phyloP scores from a whole-genome alignment of 257 asterid genomes.

The Rubia yunnanensis region DNA sequence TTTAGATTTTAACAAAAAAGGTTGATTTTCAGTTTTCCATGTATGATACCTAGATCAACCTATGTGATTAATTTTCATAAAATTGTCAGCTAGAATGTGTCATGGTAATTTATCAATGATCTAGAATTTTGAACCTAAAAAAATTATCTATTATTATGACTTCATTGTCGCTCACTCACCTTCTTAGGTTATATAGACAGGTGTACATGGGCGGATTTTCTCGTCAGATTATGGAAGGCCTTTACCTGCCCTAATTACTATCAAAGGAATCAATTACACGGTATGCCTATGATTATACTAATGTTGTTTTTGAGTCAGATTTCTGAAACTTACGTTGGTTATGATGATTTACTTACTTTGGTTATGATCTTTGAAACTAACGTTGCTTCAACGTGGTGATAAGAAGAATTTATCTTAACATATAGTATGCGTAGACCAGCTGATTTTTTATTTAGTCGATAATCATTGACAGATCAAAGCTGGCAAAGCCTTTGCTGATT shows the following conservation, averaged over 20 bases:
- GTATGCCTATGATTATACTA: constrained; percentile 15
- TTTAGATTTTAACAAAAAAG: background rate
- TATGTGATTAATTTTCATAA: background rate
- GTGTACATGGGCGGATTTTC: constrained; percentile 41
- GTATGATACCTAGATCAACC: background rate
- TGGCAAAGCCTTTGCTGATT: constrained; percentile 46
- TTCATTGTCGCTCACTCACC: background rate
- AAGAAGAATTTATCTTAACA: background rate
- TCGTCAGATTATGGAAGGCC: constrained; percentile 40
- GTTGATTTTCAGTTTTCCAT: background rate
- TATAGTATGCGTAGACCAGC: background rate
- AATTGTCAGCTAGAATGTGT: background rate
- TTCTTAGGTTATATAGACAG: constrained; percentile 25
- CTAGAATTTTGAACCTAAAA: background rate
- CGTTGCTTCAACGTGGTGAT: background rate
- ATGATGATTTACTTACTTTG: background rate
- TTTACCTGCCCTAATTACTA: constrained; percentile 33
- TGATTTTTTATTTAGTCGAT: constrained; percentile 8
- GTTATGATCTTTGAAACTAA: too few relatives aligned
- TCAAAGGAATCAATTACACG: constrained; percentile 37
- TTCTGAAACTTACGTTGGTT: background rate
- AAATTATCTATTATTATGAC: constrained; percentile 1
- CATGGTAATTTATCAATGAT: background rate
- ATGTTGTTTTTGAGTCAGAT: background rate
- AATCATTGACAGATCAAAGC: constrained; percentile 40